phyloP scores from a whole-genome alignment of 2,329 filamentous ascomycete species.

The Talaromyces sp. region DNA sequence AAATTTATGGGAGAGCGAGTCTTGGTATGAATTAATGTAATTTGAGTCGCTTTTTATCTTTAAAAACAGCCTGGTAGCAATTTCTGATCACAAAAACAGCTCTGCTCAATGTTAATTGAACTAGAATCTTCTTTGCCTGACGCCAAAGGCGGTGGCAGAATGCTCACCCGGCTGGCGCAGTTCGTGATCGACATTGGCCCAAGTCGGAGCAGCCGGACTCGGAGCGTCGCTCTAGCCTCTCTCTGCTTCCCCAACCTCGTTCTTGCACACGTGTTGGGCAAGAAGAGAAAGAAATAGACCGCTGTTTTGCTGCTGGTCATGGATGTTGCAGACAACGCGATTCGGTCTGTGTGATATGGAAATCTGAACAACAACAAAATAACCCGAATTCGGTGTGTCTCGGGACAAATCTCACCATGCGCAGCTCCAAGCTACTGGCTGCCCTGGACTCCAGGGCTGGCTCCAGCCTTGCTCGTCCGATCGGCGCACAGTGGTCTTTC shows the following conservation, averaged over 20 bases:
- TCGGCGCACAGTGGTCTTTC: not conserved
- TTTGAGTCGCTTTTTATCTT: not conserved
- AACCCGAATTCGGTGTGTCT: constrained; percentile 20
- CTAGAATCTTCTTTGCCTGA: constrained; percentile 8
- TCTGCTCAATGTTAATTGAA: not conserved
- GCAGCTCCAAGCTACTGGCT: constrained; percentile 37
- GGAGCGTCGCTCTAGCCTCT: not conserved
- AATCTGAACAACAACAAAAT: constrained; percentile 14
- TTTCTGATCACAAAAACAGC: not conserved
- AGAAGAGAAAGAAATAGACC: not conserved
- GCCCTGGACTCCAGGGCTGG: constrained; percentile 22
- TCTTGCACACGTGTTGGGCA: not conserved
- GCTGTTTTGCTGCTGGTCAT: constrained; percentile 14
- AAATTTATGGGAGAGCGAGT: not conserved
- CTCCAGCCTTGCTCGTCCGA: constrained; percentile 1
- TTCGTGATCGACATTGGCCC: not conserved
- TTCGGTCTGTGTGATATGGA: constrained; percentile 28
- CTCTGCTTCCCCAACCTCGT: not conserved
- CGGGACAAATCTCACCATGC: constrained; percentile 28
- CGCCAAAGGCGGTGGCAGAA: constrained; percentile 27
- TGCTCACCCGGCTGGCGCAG: constrained; percentile 6
- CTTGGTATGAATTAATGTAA: not conserved
- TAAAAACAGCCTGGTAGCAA: not conserved
- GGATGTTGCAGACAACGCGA: constrained; percentile 12
- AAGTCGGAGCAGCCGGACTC: constrained; percentile 1